Evolutionary conservation across 2,329 filamentous ascomycete species (phyloP).

Genomic region (Elsinoe necatrix): DNA sequence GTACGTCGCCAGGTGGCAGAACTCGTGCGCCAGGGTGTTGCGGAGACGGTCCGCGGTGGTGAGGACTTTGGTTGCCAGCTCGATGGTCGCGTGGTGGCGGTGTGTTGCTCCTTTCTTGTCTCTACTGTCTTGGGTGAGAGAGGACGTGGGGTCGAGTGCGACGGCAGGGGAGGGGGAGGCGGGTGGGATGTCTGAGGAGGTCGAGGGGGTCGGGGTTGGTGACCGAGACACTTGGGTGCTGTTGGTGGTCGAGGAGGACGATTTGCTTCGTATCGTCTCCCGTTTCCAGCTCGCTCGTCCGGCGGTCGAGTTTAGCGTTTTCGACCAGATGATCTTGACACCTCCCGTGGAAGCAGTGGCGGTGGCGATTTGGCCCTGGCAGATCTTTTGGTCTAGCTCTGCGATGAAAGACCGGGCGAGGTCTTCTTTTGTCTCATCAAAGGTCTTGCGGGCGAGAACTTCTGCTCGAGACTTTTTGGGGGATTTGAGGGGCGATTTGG

Average conservation of each 20-base stretch:
- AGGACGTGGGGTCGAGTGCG: background rate
- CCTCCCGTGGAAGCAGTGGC: slow-evolving; percentile 60
- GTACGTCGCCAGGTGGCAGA: slow-evolving; percentile 88
- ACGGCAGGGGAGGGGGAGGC: background rate
- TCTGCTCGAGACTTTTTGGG: slow-evolving; percentile 27
- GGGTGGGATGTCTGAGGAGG: no score
- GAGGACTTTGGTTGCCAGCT: slow-evolving; percentile 83
- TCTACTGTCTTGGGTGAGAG: background rate
- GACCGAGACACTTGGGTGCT: background rate
- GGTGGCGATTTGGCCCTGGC: slow-evolving; percentile 48
- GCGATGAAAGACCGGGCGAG: slow-evolving; percentile 56
- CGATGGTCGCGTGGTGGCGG: slow-evolving; percentile 59
- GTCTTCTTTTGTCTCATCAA: slow-evolving; percentile 53
- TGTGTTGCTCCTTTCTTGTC: slow-evolving; percentile 20
- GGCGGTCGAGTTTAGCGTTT: slow-evolving; percentile 70
- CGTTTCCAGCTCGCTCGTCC: slow-evolving; percentile 49
- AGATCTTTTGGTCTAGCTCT: slow-evolving; percentile 61
- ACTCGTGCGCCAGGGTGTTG: slow-evolving; percentile 93
- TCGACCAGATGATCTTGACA: slow-evolving; percentile 63
- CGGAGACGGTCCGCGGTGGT: slow-evolving; percentile 66
- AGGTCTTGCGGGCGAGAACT: slow-evolving; percentile 47
- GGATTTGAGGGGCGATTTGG: background rate
- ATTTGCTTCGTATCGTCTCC: slow-evolving; percentile 33
- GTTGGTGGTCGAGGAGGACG: background rate
- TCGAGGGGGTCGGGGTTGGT: background rate